Base-by-base conservation (phyloP, 2,329 filamentous ascomycete genomes). In the Macrophomina pseudophaseolina region DNA sequence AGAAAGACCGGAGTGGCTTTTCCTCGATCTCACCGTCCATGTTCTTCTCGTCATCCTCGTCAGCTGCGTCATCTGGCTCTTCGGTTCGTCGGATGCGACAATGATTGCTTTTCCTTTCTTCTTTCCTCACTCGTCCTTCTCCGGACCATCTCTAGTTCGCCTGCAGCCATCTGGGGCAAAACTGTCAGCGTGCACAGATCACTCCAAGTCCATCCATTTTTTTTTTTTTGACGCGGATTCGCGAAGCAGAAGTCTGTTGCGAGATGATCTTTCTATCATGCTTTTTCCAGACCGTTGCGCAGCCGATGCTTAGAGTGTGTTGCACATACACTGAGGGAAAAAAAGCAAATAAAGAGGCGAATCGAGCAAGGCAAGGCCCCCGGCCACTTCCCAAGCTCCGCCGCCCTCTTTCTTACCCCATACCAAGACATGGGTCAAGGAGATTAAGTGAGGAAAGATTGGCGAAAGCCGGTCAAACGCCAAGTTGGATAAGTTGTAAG, bases 101-200 rank as follows among this genome's bases (percentile, higher is more conserved):
- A 52, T 52, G 28, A 52, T 52, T 52, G 49, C 49, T 52, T 52
- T 52, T 52, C 33, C 42, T 2, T n/a, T n/a, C 42, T 44, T n/a
- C 42, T 14, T 1, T 44, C 42, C 8, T 40, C 14, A 8, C 14
- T 40, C 8, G 8, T 40, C 38, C 42, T 44, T 44, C 16, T 44
- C 16, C 42, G 42, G 35, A 38, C 11, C 42, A 9, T 44, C 42
- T 5, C 16, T 14, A 9, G 5, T 9, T 5, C 42, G 42, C 42
- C 42, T n/a, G 16, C 42, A 44, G 11, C 23, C 23, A 23, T 9
- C 38, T 40, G 14, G 7, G 38, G 3, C 11, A 44, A 1, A 44
- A 44, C 23, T 23, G 5, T 44, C 16, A 44, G 42, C 42, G 42
- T 18, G 16, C 16, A 33, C 32, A 18, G 33, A 54, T 52, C 49